Conservation (phyloP, 192 early-diverging fungal species). For the Paraglomus occultum region DNA sequence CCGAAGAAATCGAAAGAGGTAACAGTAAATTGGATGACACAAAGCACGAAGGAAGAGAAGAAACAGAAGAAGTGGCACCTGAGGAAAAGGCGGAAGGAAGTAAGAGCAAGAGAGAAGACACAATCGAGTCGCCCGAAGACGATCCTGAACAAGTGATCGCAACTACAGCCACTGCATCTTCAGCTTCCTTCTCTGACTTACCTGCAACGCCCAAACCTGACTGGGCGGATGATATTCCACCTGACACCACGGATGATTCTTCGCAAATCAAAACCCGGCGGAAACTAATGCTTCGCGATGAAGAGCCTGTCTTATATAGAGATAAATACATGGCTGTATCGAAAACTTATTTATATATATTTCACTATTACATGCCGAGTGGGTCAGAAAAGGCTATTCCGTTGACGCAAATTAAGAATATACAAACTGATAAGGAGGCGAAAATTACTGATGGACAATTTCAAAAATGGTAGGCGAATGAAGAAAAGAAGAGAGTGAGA, state of each 20-base stretch:
- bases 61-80: too few species aligned
- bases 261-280: background rate
- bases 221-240: background rate
- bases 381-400: constrained; percentile 15
- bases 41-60: too few species aligned
- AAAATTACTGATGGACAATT: background rate
- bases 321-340: constrained; percentile 24
- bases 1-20: too few species aligned
- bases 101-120: too few species aligned
- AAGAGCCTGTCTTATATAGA: constrained; percentile 20
- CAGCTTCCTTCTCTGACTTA: too few species aligned
- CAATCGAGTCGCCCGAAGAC: too few species aligned
- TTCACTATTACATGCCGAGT: constrained; percentile 27
- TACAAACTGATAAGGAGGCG: constrained; percentile 27
- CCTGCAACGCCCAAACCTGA: too few species aligned
- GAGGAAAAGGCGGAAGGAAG: too few species aligned
- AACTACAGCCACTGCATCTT: too few species aligned
- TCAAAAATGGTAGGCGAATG: constrained; percentile 24
- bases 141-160: too few species aligned
- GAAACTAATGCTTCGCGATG: constrained; percentile 5
- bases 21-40: too few species aligned
- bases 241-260: background rate
- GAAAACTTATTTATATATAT: constrained; percentile 25
- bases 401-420: constrained; percentile 12
- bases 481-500: background rate